phyloP scores from a whole-genome alignment of 352 stramenopile genomes.

The Globisporangium spinosum region DNA sequence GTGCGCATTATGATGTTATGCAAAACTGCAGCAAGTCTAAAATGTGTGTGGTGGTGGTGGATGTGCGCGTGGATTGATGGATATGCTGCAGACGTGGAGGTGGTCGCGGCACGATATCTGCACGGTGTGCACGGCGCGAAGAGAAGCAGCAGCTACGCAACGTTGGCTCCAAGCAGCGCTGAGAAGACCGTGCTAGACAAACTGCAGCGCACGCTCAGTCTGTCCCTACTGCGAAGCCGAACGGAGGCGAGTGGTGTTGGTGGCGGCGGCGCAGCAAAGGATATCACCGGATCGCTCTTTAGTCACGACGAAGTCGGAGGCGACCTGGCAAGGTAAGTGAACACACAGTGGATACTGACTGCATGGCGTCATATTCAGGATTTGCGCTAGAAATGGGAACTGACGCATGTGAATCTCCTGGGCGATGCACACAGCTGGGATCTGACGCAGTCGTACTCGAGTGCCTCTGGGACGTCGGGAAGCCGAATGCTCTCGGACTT shows the following conservation, averaged over 20 bases:
- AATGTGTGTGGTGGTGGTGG: not conserved
- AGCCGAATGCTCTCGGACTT: slow-evolving; percentile 76
- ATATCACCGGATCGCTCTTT: slow-evolving; percentile 1
- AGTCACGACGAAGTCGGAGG: slow-evolving; percentile 10
- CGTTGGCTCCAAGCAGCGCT: slow-evolving; percentile 9
- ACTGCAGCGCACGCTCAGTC: slow-evolving; percentile 52
- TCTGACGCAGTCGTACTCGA: slow-evolving; percentile 36
- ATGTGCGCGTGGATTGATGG: not conserved
- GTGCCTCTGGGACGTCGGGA: slow-evolving; percentile 52
- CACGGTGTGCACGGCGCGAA: slow-evolving; percentile 12
- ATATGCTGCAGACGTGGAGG: slow-evolving; percentile 17
- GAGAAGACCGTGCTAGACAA: slow-evolving; percentile 45
- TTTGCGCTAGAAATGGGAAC: not conserved
- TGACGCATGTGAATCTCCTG: not conserved
- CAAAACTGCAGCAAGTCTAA: not conserved
- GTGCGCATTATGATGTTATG: not conserved
- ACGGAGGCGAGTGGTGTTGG: slow-evolving; percentile 7
- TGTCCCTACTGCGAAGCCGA: slow-evolving; percentile 23
- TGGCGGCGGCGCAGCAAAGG: not conserved
- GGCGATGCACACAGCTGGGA: slow-evolving; percentile 29
- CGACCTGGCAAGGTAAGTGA: slow-evolving; percentile 13
- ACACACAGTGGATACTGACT: not conserved
- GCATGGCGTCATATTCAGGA: not conserved
- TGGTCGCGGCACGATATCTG: slow-evolving; percentile 7
- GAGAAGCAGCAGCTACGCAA: slow-evolving; percentile 8